A percentile compares a stretch with the other conserved stretches of the same genome.
These are phyloP conservation scores for Tremella mesenterica DNA, from an alignment of 768 basidiomycete species.

Conservation along the genomic window DNA sequence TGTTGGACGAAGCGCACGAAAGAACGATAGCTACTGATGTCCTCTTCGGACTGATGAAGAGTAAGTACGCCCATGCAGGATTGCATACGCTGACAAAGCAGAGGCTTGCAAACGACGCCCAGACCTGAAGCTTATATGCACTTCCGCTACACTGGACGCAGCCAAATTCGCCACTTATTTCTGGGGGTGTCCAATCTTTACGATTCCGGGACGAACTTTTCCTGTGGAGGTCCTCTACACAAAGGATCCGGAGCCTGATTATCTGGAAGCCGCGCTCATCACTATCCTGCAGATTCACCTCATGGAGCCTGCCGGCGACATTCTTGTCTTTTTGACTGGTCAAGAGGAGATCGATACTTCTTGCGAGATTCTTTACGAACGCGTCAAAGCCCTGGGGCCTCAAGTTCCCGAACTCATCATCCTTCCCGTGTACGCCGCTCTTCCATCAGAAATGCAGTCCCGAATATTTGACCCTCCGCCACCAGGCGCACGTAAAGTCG, in stretches of 20 bases:
- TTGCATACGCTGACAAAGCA: slow-evolving; percentile 43
- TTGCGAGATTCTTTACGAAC: slow-evolving; percentile 93
- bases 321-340: slow-evolving; percentile 94
- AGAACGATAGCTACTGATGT: slow-evolving; percentile 98
- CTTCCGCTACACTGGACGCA: slow-evolving; percentile 96
- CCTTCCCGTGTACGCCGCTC: slow-evolving; percentile 93
- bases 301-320: slow-evolving; percentile 92
- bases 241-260: slow-evolving; percentile 95
- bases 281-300: slow-evolving; percentile 99
- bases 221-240: slow-evolving; percentile 98
- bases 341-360: slow-evolving; percentile 98
- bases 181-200: slow-evolving; percentile 97
- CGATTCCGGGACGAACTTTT: slow-evolving; percentile 98
- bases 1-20: slow-evolving; percentile 99
- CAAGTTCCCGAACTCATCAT: slow-evolving; percentile 96
- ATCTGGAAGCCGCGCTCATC: slow-evolving; percentile 94
- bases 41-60: slow-evolving; percentile 88
- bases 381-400: slow-evolving; percentile 97
- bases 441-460: slow-evolving; percentile 96
- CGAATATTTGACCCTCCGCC: slow-evolving; percentile 96
- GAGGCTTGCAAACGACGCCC: slow-evolving; percentile 91
- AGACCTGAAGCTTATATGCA: slow-evolving; percentile 95
- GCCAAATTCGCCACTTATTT: slow-evolving; percentile 99
- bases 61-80: slow-evolving; percentile 45
- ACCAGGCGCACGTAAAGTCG: slow-evolving; percentile 95